Evolutionary conservation across 2,329 filamentous ascomycete species (phyloP).

Genomic region (Cytospora piceicola): DNA sequence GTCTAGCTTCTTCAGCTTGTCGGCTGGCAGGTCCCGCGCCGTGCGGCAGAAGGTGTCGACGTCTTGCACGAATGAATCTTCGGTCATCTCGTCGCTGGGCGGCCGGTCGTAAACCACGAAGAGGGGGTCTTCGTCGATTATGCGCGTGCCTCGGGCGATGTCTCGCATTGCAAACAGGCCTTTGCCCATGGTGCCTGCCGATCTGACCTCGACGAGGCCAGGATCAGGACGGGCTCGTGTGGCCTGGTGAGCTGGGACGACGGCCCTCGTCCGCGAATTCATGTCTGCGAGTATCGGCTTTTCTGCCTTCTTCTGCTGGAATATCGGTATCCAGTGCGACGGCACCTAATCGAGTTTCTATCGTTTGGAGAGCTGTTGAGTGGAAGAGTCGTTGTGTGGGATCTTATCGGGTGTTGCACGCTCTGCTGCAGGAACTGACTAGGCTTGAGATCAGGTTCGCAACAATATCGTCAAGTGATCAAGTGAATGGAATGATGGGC

Average conservation of each 20-base stretch:
- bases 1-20: neutral
- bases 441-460: neutral
- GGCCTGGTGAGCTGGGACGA: neutral
- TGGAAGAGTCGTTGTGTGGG: neutral
- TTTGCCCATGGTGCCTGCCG: conserved; percentile 21
- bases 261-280: neutral
- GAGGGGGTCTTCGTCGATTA: conserved; percentile 24
- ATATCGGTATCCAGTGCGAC: neutral
- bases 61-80: neutral
- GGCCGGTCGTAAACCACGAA: conserved; percentile 15
- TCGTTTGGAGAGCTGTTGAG: neutral
- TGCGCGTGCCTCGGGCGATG: conserved; percentile 21
- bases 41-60: conserved; percentile 20
- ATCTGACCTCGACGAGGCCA: conserved; percentile 2
- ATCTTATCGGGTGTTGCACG: neutral
- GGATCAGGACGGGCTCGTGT: neutral
- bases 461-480: neutral
- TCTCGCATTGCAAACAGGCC: conserved; percentile 20
- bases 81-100: neutral
- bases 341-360: neutral
- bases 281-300: neutral
- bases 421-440: neutral
- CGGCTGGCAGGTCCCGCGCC: neutral
- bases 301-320: neutral
- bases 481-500: neutral